Conservation (phyloP, 148 eudicot species). For the Suaeda aralocaspica region DNA sequence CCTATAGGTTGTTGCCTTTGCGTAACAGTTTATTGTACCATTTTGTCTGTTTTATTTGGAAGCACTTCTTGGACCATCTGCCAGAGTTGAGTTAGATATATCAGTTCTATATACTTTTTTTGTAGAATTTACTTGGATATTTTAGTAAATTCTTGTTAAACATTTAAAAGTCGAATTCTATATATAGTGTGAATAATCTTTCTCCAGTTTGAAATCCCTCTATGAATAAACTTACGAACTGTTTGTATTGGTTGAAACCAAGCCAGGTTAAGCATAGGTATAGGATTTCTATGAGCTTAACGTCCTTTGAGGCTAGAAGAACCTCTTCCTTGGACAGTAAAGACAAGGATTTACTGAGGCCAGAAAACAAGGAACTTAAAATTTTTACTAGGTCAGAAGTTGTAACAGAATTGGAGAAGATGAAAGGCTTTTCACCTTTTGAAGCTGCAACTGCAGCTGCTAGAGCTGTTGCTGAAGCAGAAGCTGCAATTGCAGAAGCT, state of each 20-base stretch:
- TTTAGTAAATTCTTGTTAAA: no score
- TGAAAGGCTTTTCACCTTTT: slow-evolving; percentile 63
- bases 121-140: no score
- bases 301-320: slow-evolving; percentile 24
- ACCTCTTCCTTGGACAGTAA: slow-evolving; percentile 34
- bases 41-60: no score
- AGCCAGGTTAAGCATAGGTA: slow-evolving; percentile 78
- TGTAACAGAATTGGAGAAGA: slow-evolving; percentile 65
- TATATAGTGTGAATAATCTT: no score
- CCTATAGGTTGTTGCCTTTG: no score
- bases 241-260: background rate
- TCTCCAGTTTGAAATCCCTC: no score
- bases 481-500: slow-evolving; percentile 84
- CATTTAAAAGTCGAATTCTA: no score
- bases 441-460: slow-evolving; percentile 84
- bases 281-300: slow-evolving; percentile 42
- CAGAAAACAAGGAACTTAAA: slow-evolving; percentile 38
- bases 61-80: no score
- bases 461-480: slow-evolving; percentile 85
- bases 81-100: no score
- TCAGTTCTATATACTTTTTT: no score
- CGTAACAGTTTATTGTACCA: no score
- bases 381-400: slow-evolving; percentile 50
- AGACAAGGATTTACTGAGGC: slow-evolving; percentile 28
- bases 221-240: background rate